phyloP scores from a whole-genome alignment of 495 filamentous ascomycete genomes.

The Staphylotrichum longicolle region DNA sequence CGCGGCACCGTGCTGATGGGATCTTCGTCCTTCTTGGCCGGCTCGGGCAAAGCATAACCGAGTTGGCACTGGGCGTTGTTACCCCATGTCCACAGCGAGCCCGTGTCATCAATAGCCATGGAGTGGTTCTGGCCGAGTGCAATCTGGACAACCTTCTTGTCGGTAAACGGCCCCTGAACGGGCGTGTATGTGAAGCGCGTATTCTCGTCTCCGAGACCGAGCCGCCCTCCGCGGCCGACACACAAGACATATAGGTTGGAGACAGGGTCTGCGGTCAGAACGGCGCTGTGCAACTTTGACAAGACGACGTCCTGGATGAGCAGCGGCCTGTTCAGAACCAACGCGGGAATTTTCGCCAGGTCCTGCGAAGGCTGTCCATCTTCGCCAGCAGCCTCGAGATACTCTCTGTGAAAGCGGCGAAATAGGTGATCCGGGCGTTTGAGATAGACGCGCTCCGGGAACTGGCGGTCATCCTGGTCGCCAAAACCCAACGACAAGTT shows the following conservation, averaged over 20 bases:
- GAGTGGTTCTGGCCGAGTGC: slow-evolving; percentile 91
- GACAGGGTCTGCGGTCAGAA: slow-evolving; percentile 85
- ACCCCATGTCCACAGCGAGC: slow-evolving; percentile 90
- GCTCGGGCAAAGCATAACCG: slow-evolving; percentile 65
- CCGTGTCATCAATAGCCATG: slow-evolving; percentile 74
- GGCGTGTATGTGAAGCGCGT: slow-evolving; percentile 82
- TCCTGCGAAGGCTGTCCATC: slow-evolving; percentile 36
- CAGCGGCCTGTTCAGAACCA: slow-evolving; percentile 67
- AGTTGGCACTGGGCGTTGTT: slow-evolving; percentile 84
- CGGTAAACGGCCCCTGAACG: slow-evolving; percentile 67
- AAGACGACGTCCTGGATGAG: slow-evolving; percentile 74
- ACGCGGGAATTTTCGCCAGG: slow-evolving; percentile 58
- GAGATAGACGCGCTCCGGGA: slow-evolving; percentile 76
- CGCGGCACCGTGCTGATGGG: slow-evolving; percentile 76
- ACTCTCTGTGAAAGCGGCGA: slow-evolving; percentile 62
- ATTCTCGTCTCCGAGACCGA: slow-evolving; percentile 85
- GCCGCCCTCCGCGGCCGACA: slow-evolving; percentile 82
- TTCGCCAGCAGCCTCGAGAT: slow-evolving; percentile 41
- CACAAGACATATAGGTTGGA: slow-evolving; percentile 92
- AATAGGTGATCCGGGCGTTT: slow-evolving; percentile 80
- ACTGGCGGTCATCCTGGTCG: slow-evolving; percentile 90
- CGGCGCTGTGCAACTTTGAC: slow-evolving; percentile 88
- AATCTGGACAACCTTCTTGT: slow-evolving; percentile 66
- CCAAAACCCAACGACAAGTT: slow-evolving; percentile 90
- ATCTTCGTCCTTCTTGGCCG: slow-evolving; percentile 65